phyloP scores from a whole-genome alignment of 2,329 filamentous ascomycete species.

The Fusarium xylarioides region DNA sequence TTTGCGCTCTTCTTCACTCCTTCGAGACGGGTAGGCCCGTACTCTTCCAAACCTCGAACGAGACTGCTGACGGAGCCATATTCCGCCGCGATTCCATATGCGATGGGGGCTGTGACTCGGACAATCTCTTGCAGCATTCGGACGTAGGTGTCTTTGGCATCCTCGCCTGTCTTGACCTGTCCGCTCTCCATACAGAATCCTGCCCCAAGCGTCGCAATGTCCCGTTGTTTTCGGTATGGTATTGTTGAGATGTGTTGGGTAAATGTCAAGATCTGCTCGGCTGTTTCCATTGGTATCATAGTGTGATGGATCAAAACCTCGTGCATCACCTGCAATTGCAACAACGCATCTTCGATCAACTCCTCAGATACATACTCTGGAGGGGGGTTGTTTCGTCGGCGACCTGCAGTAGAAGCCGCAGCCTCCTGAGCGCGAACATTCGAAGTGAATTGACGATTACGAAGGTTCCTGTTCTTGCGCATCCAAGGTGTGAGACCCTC shows the following conservation, averaged over 20 bases:
- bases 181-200: conserved; percentile 83
- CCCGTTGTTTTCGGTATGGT: conserved; percentile 70
- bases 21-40: conserved; percentile 70
- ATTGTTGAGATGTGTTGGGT: conserved; percentile 82
- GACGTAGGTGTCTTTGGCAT: conserved; percentile 72
- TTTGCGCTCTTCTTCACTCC: conserved; percentile 67
- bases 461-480: conserved; percentile 72
- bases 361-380: conserved; percentile 71
- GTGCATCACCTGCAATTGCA: conserved; percentile 75
- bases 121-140: conserved; percentile 80
- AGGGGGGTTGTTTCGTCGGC: conserved; percentile 51
- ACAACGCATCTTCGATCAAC: conserved; percentile 73
- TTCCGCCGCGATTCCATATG: conserved; percentile 71
- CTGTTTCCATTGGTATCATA: conserved; percentile 66
- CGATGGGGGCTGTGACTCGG: conserved; percentile 76
- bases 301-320: conserved; percentile 76
- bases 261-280: conserved; percentile 76
- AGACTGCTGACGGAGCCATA: conserved; percentile 68
- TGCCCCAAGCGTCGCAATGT: conserved; percentile 60
- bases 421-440: conserved; percentile 63
- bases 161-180: conserved; percentile 76
- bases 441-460: conserved; percentile 74
- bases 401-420: conserved; percentile 40
- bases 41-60: conserved; percentile 64
- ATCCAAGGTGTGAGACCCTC: conserved; percentile 74